Evolutionary conservation across 805 yeast species (phyloP).

Genomic region (Saitoella complicata): DNA sequence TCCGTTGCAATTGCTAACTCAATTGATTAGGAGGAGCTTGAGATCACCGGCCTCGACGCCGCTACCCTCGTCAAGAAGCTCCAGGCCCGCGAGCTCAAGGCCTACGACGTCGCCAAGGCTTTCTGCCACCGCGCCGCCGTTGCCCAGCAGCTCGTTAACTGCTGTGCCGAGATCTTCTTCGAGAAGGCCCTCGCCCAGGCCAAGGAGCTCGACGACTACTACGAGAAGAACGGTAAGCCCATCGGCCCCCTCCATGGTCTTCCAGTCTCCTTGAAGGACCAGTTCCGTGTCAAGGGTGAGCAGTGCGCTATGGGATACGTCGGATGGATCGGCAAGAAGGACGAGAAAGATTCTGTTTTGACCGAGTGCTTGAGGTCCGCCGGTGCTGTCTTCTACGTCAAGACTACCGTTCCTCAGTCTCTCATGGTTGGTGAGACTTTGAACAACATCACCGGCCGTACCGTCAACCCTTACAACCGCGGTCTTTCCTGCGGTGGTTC

Average conservation of each 20-base stretch:
- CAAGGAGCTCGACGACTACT: slow-evolving; percentile 35
- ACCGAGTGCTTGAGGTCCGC: slow-evolving; percentile 24
- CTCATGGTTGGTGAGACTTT: slow-evolving; percentile 34
- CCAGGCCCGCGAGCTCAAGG: slow-evolving; percentile 24
- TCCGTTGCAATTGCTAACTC: too few species aligned
- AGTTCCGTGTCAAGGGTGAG: slow-evolving; percentile 29
- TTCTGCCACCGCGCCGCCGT: slow-evolving; percentile 33
- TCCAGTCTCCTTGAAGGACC: slow-evolving; percentile 31
- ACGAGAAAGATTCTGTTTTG: slow-evolving; percentile 24
- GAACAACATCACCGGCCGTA: slow-evolving; percentile 31
- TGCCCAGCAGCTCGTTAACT: slow-evolving; percentile 31
- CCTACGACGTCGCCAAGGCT: slow-evolving; percentile 31
- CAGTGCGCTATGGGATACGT: slow-evolving; percentile 34
- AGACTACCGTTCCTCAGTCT: slow-evolving; percentile 34
- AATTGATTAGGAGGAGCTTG: slow-evolving; percentile 20
- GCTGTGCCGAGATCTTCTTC: slow-evolving; percentile 26
- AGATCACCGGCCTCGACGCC: slow-evolving; percentile 28
- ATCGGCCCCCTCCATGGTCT: slow-evolving; percentile 52
- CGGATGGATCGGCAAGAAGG: slow-evolving; percentile 23
- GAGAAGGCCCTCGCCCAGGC: slow-evolving; percentile 44
- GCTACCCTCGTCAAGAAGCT: slow-evolving; percentile 23
- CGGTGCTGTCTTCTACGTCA: slow-evolving; percentile 36
- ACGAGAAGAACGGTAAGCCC: slow-evolving; percentile 28
- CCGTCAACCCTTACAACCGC: slow-evolving; percentile 31
- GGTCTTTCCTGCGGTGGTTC: slow-evolving; percentile 35